Conservation (phyloP, 106 monocot species). For the Vanilla planifolia region DNA sequence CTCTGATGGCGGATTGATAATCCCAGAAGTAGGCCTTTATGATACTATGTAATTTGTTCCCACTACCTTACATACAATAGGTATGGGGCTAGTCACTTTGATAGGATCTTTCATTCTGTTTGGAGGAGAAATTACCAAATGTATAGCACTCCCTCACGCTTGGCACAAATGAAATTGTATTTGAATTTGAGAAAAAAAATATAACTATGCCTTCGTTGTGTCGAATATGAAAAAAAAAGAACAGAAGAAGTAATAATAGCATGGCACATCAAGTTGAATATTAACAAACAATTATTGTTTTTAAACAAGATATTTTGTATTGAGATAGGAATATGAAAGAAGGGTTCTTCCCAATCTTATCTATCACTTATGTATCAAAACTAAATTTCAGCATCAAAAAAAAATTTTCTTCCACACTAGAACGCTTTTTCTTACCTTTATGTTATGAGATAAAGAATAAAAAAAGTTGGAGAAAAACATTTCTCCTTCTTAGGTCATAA, state of each 20-base stretch:
- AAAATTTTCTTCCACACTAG: not conserved
- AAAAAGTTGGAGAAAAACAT: not conserved
- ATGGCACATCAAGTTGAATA: not conserved
- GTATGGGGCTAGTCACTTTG: constrained; percentile 1
- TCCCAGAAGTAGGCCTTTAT: constrained; percentile 11
- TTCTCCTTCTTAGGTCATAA: not conserved
- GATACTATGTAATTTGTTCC: constrained; percentile 11
- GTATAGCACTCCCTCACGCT: constrained; percentile 14
- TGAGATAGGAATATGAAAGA: too few species aligned
- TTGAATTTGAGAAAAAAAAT: not conserved
- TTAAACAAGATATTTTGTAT: too few species aligned
- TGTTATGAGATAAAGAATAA: not conserved
- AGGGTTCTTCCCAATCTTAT: too few species aligned
- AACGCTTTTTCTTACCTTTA: not conserved
- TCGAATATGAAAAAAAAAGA: not conserved
- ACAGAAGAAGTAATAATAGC: not conserved
- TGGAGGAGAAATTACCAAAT: constrained; percentile 20
- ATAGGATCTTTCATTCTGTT: constrained; percentile 15
- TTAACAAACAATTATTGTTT: not conserved
- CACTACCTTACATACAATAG: constrained; percentile 11
- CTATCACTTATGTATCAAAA: not conserved
- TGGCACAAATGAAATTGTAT: not conserved
- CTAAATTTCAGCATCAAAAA: not conserved
- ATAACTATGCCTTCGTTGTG: not conserved
- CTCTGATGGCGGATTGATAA: not conserved